These are phyloP conservation scores for Thelonectria rubi DNA, from an alignment of 2,329 filamentous ascomycete genomes.

Conservation along the genomic window DNA sequence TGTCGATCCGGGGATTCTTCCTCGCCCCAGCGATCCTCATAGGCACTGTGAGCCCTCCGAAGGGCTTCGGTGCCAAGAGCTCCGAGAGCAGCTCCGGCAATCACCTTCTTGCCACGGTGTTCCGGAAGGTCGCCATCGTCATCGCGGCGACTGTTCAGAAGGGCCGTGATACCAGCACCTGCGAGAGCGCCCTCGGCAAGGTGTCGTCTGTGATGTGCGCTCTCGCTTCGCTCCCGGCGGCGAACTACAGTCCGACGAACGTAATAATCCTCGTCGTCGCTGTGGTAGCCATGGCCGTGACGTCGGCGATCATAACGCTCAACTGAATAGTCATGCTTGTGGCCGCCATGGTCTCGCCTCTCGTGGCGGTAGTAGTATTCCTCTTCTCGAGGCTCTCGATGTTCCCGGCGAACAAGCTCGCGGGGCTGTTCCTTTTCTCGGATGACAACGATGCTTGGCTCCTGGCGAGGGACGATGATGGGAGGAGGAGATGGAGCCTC, in stretches of 20 bases:
- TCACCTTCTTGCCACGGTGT: constrained; percentile 65
- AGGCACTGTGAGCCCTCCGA: constrained; percentile 68
- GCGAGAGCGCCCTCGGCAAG: constrained; percentile 72
- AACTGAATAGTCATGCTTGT: constrained; percentile 45
- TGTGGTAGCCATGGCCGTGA: constrained; percentile 53
- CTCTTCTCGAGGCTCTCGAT: constrained; percentile 51
- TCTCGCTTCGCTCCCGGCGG: constrained; percentile 61
- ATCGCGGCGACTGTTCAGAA: constrained; percentile 64
- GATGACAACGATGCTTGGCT: constrained; percentile 56
- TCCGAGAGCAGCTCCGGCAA: constrained; percentile 69
- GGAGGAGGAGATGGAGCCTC: constrained; percentile 64
- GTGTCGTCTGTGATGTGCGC: constrained; percentile 65
- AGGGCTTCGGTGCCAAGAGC: constrained; percentile 70
- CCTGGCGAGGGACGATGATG: constrained; percentile 58
- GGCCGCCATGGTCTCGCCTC: constrained; percentile 53
- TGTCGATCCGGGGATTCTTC: constrained; percentile 52
- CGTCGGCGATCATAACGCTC: constrained; percentile 52
- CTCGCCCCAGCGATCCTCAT: constrained; percentile 61
- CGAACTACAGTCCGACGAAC: constrained; percentile 57
- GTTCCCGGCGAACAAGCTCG: constrained; percentile 48
- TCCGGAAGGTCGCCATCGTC: constrained; percentile 60
- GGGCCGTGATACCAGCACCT: constrained; percentile 68
- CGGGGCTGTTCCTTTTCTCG: constrained; percentile 54
- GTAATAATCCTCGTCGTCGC: constrained; percentile 60
- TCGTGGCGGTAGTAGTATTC: constrained; percentile 64